Conservation (phyloP, 169 alveolate species). For the Perkinsus chesapeaki region DNA sequence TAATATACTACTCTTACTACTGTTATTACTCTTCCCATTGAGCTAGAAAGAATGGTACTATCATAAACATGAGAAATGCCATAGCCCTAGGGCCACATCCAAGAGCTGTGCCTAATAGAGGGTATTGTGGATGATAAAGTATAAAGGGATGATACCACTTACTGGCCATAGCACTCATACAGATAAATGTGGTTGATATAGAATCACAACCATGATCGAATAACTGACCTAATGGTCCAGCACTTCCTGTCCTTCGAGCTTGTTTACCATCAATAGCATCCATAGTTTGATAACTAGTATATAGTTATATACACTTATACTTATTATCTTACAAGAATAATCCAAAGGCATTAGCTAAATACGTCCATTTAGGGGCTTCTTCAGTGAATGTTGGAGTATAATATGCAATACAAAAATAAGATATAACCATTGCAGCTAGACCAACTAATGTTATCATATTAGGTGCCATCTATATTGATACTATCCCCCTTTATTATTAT, state of each 20-base stretch:
- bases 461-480: constrained; percentile 26
- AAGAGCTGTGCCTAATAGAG: background rate
- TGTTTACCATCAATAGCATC: constrained; percentile 85
- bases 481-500: background rate
- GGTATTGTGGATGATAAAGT: background rate
- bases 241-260: constrained; percentile 65
- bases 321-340: constrained; percentile 21
- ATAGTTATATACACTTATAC: constrained; percentile 5
- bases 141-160: background rate
- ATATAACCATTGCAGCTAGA: constrained; percentile 22
- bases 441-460: constrained; percentile 30
- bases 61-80: background rate
- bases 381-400: constrained; percentile 22
- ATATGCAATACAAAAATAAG: constrained; percentile 22
- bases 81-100: constrained; percentile 1
- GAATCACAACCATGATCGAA: constrained; percentile 83
- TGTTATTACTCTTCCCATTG: background rate
- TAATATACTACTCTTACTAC: background rate
- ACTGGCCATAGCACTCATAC: background rate
- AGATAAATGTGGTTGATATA: constrained; percentile 36
- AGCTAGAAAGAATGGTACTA: background rate
- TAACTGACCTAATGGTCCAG: constrained; percentile 74
- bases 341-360: constrained; percentile 12
- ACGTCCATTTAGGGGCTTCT: constrained; percentile 23
- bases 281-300: constrained; percentile 45